Evolutionary conservation across 768 basidiomycete genomes (phyloP).

Genomic region (Nevesoporus exiguus): DNA sequence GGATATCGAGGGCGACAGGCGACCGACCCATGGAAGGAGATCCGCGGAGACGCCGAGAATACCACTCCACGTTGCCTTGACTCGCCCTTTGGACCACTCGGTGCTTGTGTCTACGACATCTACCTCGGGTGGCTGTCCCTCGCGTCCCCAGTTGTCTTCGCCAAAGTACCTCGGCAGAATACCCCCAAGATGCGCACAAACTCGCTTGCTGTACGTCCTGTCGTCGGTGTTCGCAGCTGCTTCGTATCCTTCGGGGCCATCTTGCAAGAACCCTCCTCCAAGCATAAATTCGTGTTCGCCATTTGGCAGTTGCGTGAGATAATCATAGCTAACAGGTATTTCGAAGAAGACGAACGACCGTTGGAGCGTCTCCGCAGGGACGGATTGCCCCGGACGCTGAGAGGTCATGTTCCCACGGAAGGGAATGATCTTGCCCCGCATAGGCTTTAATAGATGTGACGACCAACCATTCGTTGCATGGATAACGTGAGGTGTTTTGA

Average conservation of each 20-base stretch:
- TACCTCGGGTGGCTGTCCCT: conserved; percentile 20
- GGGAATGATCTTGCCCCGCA: conserved; percentile 63
- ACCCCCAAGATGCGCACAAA: conserved; percentile 40
- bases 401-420: conserved; percentile 60
- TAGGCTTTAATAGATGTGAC: conserved; percentile 61
- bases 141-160: conserved; percentile 39
- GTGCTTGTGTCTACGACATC: neutral
- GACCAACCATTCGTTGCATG: conserved; percentile 87
- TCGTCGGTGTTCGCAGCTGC: conserved; percentile 42
- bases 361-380: conserved; percentile 33
- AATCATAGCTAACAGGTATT: conserved; percentile 47
- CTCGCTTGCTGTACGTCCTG: conserved; percentile 25
- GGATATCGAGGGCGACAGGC: conserved; percentile 48
- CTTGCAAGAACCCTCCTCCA: conserved; percentile 52
- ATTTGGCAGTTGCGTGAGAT: conserved; percentile 59
- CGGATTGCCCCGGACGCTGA: conserved; percentile 48
- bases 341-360: conserved; percentile 61
- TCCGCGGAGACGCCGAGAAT: conserved; percentile 63
- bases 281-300: conserved; percentile 55
- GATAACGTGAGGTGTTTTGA: conserved; percentile 60
- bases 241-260: conserved; percentile 28
- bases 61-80: conserved; percentile 62
- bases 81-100: conserved; percentile 41
- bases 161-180: conserved; percentile 55
- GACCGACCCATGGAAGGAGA: conserved; percentile 67